Percentiles rank a stretch among this genome's conserved stretches.
Conservation (phyloP, 495 filamentous ascomycete species). For the Aspergillus sclerotiicarbonarius region DNA sequence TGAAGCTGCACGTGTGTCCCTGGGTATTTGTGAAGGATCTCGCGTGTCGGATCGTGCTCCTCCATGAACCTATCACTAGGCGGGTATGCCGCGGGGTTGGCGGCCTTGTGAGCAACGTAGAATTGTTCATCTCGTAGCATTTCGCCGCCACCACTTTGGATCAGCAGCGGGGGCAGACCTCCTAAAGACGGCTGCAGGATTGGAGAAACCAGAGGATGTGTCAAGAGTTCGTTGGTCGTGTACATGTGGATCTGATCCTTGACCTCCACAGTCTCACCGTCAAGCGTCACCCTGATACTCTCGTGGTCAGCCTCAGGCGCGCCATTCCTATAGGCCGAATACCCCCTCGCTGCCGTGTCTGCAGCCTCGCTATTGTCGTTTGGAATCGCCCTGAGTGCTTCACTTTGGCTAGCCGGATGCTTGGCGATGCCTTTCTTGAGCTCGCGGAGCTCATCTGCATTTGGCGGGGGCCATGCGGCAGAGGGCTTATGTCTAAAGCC, state of each 20-base stretch:
- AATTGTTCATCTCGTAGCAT: slow-evolving; percentile 90
- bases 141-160: slow-evolving; percentile 85
- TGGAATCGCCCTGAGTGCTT: slow-evolving; percentile 15
- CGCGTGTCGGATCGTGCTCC: slow-evolving; percentile 57
- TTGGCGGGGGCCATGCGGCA: slow-evolving; percentile 85
- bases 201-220: slow-evolving; percentile 87
- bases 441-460: slow-evolving; percentile 61
- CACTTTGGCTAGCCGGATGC: slow-evolving; percentile 30
- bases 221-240: slow-evolving; percentile 79
- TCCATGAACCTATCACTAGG: slow-evolving; percentile 64
- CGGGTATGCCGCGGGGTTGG: slow-evolving; percentile 70
- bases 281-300: slow-evolving; percentile 55
- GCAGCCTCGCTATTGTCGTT: slow-evolving; percentile 20
- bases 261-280: slow-evolving; percentile 71
- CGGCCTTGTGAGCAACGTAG: slow-evolving; percentile 91
- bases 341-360: slow-evolving; percentile 42
- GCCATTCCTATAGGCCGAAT: slow-evolving; percentile 33
- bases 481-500: slow-evolving; percentile 88
- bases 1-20: slow-evolving; percentile 94
- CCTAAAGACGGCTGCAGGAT: slow-evolving; percentile 81
- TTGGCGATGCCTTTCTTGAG: slow-evolving; percentile 38
- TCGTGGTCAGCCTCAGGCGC: slow-evolving; percentile 32
- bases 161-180: slow-evolving; percentile 80
- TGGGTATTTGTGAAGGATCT: slow-evolving; percentile 59
- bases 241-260: slow-evolving; percentile 97